Base-by-base conservation (phyloP, 345 rosid genomes). In the Camelina neglecta region DNA sequence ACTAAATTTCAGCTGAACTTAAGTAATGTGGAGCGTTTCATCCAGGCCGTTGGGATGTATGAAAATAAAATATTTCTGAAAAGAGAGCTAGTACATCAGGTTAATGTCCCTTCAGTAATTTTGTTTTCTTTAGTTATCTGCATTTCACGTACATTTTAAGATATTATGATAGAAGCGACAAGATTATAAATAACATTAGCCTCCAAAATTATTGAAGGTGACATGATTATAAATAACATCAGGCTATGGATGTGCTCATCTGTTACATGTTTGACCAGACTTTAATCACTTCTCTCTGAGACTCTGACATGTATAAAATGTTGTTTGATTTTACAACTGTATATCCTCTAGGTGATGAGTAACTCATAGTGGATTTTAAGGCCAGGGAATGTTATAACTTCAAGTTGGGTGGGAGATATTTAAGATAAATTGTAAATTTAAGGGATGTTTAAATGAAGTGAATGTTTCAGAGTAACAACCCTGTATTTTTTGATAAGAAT, bases 1-100 rank as follows among this genome's bases (percentile, higher is more conserved):
- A 31, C 64, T 4, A 56, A 69, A 69, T 81, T 66, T 74, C 86
- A 95, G 99, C 88, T 92, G 24, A 79, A 86, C 83, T 84, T 95
- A 76, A 78, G 73, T 21, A 79, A 84, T 60, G 94, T 95, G 72
- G 99, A 92, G 81, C 88, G 79, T 74, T 95, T 95, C 69, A 90
- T 95, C 74, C 98, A 90, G 83, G 88, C 91, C 53, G 91, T 95
- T 75, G 98, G 97, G 80, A 82, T 84, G 21, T 92, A 75, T 24
- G 99, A 95, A 81, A 91, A 90, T 73, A 75, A 78, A 72, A 95
- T 92, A 84, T 95, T 95, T 80, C 88, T 77, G 85, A 92, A 88
- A 84, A 89, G 99, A 82, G 91, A 88, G 39, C 81, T 87, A 44
- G 50, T 83, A 20, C 89, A 87, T 75, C 88, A 90, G 97, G 99